Evolutionary conservation across 768 basidiomycete genomes (phyloP).

Genomic region (Auricularia auricula-judae): DNA sequence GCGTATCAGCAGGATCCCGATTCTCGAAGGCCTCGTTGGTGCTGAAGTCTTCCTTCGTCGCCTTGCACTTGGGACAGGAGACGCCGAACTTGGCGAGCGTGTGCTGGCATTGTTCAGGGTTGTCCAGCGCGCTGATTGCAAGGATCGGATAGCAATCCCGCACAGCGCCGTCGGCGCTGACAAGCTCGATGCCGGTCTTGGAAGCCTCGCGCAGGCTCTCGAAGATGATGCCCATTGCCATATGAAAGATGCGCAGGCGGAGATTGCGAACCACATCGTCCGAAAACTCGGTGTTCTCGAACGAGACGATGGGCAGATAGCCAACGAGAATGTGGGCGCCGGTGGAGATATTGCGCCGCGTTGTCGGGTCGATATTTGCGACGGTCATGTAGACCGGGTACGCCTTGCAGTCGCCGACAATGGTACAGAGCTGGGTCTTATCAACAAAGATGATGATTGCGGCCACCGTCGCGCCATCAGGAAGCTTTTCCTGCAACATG

Average conservation of each 20-base stretch:
- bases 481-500: neutral
- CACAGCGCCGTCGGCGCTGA: constrained; percentile 24
- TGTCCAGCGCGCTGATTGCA: constrained; percentile 15
- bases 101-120: constrained; percentile 13
- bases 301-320: constrained; percentile 6
- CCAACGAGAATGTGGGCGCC: constrained; percentile 7
- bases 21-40: neutral
- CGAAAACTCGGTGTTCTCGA: constrained; percentile 11
- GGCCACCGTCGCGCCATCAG: neutral
- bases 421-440: neutral
- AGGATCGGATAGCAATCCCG: constrained; percentile 23
- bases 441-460: neutral
- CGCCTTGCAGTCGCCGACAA: neutral
- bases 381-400: constrained; percentile 15
- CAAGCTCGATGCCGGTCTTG: constrained; percentile 19
- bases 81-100: constrained; percentile 10
- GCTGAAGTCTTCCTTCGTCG: constrained; percentile 8
- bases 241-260: constrained; percentile 22
- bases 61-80: constrained; percentile 12
- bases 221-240: constrained; percentile 20
- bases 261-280: constrained; percentile 11
- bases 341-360: neutral
- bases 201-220: constrained; percentile 21
- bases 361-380: neutral
- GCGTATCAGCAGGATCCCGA: neutral